These are phyloP conservation scores for Prunus kanzakura DNA, from an alignment of 306 rosid genomes.

Conservation along the genomic window DNA sequence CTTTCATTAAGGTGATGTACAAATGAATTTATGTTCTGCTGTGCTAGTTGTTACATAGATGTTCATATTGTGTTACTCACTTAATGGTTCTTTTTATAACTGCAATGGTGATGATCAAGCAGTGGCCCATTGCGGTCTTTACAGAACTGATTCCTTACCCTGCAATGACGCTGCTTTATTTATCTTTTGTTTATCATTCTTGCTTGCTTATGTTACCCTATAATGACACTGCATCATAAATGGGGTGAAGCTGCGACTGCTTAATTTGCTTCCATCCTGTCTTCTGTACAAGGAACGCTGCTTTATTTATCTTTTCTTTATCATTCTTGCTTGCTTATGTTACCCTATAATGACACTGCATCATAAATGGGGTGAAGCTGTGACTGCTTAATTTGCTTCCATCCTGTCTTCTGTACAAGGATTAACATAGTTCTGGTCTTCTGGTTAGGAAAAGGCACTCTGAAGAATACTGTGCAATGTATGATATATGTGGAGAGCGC, in stretches of 20 bases:
- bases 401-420: neutral
- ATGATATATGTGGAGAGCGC: conserved; percentile 83
- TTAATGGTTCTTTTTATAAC: neutral
- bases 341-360: neutral
- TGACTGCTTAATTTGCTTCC: neutral
- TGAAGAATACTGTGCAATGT: conserved; percentile 88
- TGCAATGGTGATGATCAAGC: neutral
- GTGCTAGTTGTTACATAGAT: neutral
- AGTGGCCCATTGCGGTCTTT: neutral
- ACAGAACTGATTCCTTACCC: neutral
- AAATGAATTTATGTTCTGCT: neutral
- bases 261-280: neutral
- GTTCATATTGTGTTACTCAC: neutral
- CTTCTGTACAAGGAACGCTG: neutral
- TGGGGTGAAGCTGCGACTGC: neutral
- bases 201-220: too few species aligned
- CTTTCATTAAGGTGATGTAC: neutral
- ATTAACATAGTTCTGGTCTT: conserved; percentile 7
- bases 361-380: neutral
- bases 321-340: too few species aligned
- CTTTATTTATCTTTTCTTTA: too few species aligned
- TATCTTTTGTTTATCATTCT: too few species aligned
- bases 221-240: neutral
- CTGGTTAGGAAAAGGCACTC: conserved; percentile 57
- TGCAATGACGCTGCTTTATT: neutral